Base-by-base conservation (phyloP, 2,329 filamentous ascomycete genomes). In the Drechslerella coelobrocha region DNA sequence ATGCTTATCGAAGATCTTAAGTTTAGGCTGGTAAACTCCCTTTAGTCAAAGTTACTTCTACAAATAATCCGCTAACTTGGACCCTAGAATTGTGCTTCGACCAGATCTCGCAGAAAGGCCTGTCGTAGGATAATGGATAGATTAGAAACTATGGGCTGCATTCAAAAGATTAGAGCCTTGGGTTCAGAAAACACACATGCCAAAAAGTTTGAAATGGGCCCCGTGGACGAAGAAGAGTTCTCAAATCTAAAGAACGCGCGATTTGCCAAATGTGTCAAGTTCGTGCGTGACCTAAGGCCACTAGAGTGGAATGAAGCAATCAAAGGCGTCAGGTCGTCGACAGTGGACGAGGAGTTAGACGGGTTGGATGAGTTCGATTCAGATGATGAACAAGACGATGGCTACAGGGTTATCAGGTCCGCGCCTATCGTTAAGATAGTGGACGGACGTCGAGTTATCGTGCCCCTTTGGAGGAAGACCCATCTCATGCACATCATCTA, bases 1-100 rank as follows among this genome's bases (percentile, higher is more conserved):
- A 61, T 69, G 57, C 57, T 69, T 26, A 61, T 69, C 21, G 65
- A 69, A 50, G 65, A 69, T 53, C 57, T 69, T 39, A 69, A 69
- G 47, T 69, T 69, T 37, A 62, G 65, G 51, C 65, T 69, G 50
- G 65, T 69, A 19, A 69, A 57, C 55, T 31, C 14, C 31, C 4
- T 12, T 17, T 53, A n/a, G n/a, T 39, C 12, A 1, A 19, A 24
- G 10, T 29, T 10, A 37, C 9, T 24, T 23, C 10, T 21, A n/a
- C 27, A 29, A 14, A n/a, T 5, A 6, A 3, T 2, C 19, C 27
- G 39, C 62, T 68, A 50, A 68, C 39, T 19, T 5, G 19, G 2
- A 9, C 2, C 24, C 2, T 53, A 69, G 65, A 69, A 69, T 57
- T 69, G 65, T 34, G 62, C 65, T 29, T 69, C 65, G 2, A 69